Conservation (phyloP, 2,329 filamentous ascomycete genomes). For the Raffaelea ambrosiae region DNA sequence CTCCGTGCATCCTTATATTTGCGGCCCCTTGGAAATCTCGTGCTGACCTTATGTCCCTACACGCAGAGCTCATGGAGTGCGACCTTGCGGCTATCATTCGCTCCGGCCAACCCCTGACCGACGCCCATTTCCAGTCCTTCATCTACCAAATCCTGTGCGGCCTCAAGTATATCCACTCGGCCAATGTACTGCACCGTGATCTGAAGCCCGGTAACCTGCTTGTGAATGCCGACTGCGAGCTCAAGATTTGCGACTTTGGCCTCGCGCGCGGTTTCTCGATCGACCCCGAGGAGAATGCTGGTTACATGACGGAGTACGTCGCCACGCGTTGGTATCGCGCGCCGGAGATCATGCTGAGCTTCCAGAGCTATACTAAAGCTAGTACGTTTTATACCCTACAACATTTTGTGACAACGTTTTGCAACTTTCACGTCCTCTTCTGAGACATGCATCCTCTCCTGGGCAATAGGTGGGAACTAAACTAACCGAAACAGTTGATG, state of each 20-base stretch:
- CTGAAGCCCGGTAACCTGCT: constrained; percentile 95
- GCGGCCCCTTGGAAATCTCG: neutral
- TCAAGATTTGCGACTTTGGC: constrained; percentile 99
- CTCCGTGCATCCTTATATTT: neutral
- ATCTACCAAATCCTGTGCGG: constrained; percentile 99
- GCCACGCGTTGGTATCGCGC: constrained; percentile 93
- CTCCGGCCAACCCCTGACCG: constrained; percentile 91
- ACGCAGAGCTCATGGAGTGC: constrained; percentile 93
- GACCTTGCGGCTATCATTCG: constrained; percentile 96
- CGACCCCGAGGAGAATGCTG: constrained; percentile 95
- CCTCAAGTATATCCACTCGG: constrained; percentile 98
- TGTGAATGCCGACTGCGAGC: constrained; percentile 97
- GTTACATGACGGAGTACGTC: constrained; percentile 99
- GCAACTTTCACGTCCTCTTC: neutral
- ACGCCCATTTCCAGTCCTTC: constrained; percentile 99
- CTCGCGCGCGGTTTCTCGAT: constrained; percentile 93
- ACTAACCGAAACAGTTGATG: constrained; percentile 62
- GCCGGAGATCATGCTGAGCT: constrained; percentile 98
- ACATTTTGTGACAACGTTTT: neutral
- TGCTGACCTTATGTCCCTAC: constrained; percentile 8
- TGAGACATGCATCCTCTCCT: no score
- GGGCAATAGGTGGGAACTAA: no score
- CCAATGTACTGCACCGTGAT: constrained; percentile 94
- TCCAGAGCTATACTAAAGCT: constrained; percentile 99
- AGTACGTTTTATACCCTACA: constrained; percentile 60